phyloP scores from a whole-genome alignment of 2,329 filamentous ascomycete genomes.

The Colletotrichum ledebouriae region DNA sequence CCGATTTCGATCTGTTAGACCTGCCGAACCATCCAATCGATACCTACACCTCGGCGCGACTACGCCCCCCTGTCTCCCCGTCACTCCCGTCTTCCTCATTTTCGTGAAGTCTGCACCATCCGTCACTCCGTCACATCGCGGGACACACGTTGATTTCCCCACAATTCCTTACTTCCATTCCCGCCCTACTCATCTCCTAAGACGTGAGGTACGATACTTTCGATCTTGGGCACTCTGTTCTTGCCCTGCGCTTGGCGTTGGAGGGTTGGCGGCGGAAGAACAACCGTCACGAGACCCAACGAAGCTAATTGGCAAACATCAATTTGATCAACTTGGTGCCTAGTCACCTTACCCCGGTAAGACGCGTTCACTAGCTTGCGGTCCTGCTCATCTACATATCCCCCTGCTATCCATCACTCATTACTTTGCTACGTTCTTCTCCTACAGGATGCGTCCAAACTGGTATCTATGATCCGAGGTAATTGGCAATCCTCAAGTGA shows the following conservation, averaged over 20 bases:
- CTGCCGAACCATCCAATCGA: conserved; percentile 34
- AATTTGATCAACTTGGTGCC: not conserved
- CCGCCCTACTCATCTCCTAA: conserved; percentile 27
- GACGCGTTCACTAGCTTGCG: conserved; percentile 27
- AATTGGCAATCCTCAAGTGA: conserved; percentile 37
- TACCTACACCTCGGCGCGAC: conserved; percentile 20
- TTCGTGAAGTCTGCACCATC: conserved; percentile 26
- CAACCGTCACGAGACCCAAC: conserved; percentile 23
- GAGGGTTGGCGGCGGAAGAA: conserved; percentile 24
- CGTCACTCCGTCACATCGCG: conserved; percentile 37
- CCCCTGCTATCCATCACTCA: not conserved
- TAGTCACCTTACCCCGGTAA: conserved; percentile 37
- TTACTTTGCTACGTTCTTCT: conserved; percentile 13
- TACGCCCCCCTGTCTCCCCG: conserved; percentile 15
- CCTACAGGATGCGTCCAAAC: conserved; percentile 13
- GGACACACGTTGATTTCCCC: conserved; percentile 35
- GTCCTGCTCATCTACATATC: conserved; percentile 9
- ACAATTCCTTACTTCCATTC: conserved; percentile 36
- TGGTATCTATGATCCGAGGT: conserved; percentile 22
- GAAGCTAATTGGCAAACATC: conserved; percentile 17
- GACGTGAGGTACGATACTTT: conserved; percentile 28
- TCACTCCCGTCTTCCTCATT: conserved; percentile 30
- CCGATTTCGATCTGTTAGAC: conserved; percentile 24
- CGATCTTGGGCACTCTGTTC: conserved; percentile 24
- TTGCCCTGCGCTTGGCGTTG: conserved; percentile 30